Evolutionary conservation across 2,329 filamentous ascomycete species (phyloP).

Genomic region (Chrysoporthe cubensis): DNA sequence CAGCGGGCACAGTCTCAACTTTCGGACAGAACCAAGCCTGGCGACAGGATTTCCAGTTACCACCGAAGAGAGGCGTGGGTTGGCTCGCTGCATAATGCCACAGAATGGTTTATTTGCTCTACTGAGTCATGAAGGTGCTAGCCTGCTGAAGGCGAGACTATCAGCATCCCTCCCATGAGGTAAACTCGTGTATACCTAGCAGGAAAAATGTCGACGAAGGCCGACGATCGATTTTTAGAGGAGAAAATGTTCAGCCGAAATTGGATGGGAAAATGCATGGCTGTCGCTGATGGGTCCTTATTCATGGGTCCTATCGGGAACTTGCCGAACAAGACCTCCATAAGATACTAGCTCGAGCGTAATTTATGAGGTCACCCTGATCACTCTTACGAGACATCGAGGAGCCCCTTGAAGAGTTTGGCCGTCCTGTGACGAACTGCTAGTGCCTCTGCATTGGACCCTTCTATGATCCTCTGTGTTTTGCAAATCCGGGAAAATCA

Average conservation of each 20-base stretch:
- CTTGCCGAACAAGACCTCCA: not conserved
- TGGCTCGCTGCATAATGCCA: not conserved
- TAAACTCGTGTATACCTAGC: not conserved
- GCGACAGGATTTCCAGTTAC: not conserved
- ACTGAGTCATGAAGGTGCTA: not conserved
- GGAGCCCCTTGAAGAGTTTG: not conserved
- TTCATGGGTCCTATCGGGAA: not conserved
- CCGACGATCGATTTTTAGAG: not conserved
- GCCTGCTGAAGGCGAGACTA: no score
- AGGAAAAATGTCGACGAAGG: not conserved
- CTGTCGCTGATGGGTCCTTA: not conserved
- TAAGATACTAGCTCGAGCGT: not conserved
- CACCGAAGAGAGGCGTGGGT: not conserved
- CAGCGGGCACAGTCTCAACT: conserved; percentile 6
- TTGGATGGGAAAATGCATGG: not conserved
- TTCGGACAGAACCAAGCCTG: conserved; percentile 12
- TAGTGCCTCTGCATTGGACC: not conserved
- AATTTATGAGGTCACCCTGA: not conserved
- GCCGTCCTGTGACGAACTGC: not conserved
- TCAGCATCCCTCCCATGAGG: not conserved
- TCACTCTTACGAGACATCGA: not conserved
- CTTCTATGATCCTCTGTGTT: conserved; percentile 22
- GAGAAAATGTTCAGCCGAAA: not conserved
- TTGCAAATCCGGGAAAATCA: conserved; percentile 22
- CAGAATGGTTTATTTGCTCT: not conserved